These are phyloP conservation scores for Brettanomyces bruxellensis DNA, from an alignment of 805 yeast genomes.

Conservation along the genomic window DNA sequence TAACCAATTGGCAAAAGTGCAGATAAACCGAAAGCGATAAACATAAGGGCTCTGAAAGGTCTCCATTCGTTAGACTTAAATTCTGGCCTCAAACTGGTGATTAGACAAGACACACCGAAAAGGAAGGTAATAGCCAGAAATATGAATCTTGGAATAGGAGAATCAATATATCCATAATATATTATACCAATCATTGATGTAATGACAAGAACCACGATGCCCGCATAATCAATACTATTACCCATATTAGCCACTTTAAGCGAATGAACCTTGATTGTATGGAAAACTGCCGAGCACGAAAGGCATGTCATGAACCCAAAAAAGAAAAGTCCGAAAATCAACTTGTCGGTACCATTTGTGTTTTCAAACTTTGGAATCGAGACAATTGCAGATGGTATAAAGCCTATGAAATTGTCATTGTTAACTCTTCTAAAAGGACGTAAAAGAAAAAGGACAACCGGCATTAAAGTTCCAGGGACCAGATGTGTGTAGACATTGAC, in stretches of 20 bases:
- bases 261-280: conserved; percentile 43
- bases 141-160: conserved; percentile 21
- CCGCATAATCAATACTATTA: conserved; percentile 46
- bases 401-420: conserved; percentile 10
- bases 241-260: conserved; percentile 32
- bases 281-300: conserved; percentile 41
- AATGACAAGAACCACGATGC: conserved; percentile 42
- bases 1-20: conserved; percentile 61
- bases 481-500: conserved; percentile 45
- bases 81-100: conserved; percentile 52
- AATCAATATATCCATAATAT: conserved; percentile 37
- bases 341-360: conserved; percentile 26
- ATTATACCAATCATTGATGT: conserved; percentile 34
- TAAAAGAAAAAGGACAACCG: conserved; percentile 10
- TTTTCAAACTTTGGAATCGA: conserved; percentile 19
- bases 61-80: conserved; percentile 70
- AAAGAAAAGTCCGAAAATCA: conserved; percentile 35
- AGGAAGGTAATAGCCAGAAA: conserved; percentile 38
- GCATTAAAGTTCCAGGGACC: conserved; percentile 32
- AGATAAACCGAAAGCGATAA: conserved; percentile 71
- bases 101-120: conserved; percentile 55
- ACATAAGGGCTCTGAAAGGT: conserved; percentile 67
- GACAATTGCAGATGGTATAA: conserved; percentile 16
- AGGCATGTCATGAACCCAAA: conserved; percentile 37
- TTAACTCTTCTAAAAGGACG: conserved; percentile 16